These are phyloP conservation scores for Mycena leptocephala DNA, from an alignment of 768 basidiomycete species.

Conservation along the genomic window DNA sequence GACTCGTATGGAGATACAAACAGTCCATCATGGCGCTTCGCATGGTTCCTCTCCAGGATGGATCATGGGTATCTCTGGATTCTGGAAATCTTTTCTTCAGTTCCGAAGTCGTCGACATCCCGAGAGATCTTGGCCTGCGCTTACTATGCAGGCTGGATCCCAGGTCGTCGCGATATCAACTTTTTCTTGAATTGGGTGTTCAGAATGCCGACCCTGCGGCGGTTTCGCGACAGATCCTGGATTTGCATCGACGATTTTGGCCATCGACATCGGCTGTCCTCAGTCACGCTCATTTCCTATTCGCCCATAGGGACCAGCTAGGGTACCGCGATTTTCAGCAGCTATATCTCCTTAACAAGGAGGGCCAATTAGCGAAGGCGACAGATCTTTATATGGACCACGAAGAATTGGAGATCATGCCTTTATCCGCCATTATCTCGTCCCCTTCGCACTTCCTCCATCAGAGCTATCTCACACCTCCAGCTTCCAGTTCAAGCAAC, in stretches of 20 bases:
- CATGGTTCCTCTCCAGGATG: slow-evolving; percentile 13
- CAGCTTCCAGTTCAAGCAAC: not conserved
- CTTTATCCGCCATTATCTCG: slow-evolving; percentile 9
- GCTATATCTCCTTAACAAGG: not conserved
- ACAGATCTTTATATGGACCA: slow-evolving; percentile 9
- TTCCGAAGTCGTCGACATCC: not conserved
- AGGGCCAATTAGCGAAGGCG: not conserved
- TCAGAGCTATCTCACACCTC: not conserved
- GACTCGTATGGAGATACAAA: too few species aligned
- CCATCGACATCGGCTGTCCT: not conserved
- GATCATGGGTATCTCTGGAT: not conserved
- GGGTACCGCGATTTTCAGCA: not conserved
- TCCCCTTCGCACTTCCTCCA: slow-evolving; percentile 16
- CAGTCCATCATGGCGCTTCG: not conserved
- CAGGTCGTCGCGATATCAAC: not conserved
- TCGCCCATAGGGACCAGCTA: not conserved
- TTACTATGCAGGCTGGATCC: slow-evolving; percentile 11
- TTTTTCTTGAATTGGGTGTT: not conserved
- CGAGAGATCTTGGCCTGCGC: not conserved
- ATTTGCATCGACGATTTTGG: not conserved
- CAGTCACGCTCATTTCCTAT: slow-evolving; percentile 12
- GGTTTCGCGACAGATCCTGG: not conserved
- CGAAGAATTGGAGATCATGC: not conserved
- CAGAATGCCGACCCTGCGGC: not conserved
- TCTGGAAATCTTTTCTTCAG: slow-evolving; percentile 7